These are phyloP conservation scores for Auriculariales sp. DNA, from an alignment of 768 basidiomycete species.

Conservation along the genomic window DNA sequence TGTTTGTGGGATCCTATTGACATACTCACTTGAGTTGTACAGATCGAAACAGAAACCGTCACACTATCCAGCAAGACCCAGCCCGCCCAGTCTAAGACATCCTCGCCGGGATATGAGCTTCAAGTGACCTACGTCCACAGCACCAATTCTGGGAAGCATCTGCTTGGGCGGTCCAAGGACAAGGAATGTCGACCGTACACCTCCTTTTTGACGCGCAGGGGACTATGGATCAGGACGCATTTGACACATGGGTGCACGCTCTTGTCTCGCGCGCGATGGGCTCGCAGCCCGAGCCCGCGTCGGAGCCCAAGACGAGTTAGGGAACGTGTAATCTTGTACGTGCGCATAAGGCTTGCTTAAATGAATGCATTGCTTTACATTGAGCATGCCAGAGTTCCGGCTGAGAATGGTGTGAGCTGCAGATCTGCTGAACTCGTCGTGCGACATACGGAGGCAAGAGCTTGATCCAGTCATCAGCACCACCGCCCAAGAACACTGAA, in stretches of 20 bases:
- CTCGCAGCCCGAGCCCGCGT: too few relatives aligned
- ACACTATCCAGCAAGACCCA: constrained; percentile 57
- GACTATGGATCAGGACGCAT: constrained; percentile 55
- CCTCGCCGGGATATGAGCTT: constrained; percentile 54
- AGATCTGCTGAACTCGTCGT: too few relatives aligned
- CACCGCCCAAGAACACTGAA: too few relatives aligned
- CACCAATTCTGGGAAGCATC: constrained; percentile 72
- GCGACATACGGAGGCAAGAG: too few relatives aligned
- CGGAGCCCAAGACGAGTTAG: too few relatives aligned
- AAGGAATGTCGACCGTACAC: constrained; percentile 44
- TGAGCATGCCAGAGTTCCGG: too few relatives aligned
- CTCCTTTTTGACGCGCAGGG: constrained; percentile 74
- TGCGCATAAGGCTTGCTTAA: too few relatives aligned
- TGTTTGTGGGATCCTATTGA: not conserved
- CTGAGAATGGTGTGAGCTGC: too few relatives aligned
- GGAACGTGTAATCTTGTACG: too few relatives aligned
- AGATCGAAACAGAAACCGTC: constrained; percentile 88
- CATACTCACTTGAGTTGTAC: constrained; percentile 4
- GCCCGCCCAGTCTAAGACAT: constrained; percentile 31
- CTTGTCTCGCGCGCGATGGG: constrained; percentile 26
- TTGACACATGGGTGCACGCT: constrained; percentile 67
- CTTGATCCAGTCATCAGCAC: too few relatives aligned
- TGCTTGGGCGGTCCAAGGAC: constrained; percentile 57
- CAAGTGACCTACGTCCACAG: constrained; percentile 60
- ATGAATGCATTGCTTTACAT: too few relatives aligned